Percentiles rank a stretch among this genome's conserved stretches.
Conservation (phyloP, 2,329 filamentous ascomycete species). For the Colletotrichum costaricense region DNA sequence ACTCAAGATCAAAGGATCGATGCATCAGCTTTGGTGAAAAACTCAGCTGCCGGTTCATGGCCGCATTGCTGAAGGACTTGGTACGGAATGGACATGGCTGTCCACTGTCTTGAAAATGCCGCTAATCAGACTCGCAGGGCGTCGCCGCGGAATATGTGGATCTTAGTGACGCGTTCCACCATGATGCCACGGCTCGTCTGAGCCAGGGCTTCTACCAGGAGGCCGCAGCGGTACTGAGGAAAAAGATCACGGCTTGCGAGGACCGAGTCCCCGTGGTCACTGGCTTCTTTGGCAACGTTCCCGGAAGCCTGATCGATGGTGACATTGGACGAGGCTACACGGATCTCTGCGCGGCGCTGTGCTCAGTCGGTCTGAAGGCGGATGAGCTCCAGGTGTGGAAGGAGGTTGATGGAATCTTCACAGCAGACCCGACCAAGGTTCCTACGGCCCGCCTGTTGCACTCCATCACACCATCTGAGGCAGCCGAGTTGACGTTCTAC, state of each 20-base stretch:
- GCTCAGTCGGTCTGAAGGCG: slow-evolving; percentile 88
- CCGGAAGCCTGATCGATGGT: slow-evolving; percentile 86
- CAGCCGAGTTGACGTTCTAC: slow-evolving; percentile 94
- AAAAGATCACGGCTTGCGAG: slow-evolving; percentile 73
- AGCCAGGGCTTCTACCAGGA: slow-evolving; percentile 77
- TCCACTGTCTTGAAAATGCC: background rate
- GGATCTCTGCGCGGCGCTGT: slow-evolving; percentile 91
- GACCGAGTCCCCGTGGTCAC: slow-evolving; percentile 83
- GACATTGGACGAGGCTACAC: slow-evolving; percentile 97
- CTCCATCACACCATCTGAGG: slow-evolving; percentile 92
- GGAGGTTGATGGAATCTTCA: slow-evolving; percentile 96
- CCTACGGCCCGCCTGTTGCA: slow-evolving; percentile 91
- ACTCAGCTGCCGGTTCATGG: slow-evolving; percentile 92
- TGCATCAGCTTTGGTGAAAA: slow-evolving; percentile 97
- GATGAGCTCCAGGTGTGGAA: slow-evolving; percentile 98
- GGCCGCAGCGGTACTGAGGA: slow-evolving; percentile 69
- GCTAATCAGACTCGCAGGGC: slow-evolving; percentile 59
- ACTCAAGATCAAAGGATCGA: slow-evolving; percentile 82
- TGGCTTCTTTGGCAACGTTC: slow-evolving; percentile 94
- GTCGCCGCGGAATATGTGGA: slow-evolving; percentile 92
- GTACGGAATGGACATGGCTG: slow-evolving; percentile 46
- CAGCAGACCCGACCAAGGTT: slow-evolving; percentile 85
- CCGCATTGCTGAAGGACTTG: slow-evolving; percentile 82
- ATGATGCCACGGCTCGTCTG: slow-evolving; percentile 68
- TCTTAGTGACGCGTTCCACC: slow-evolving; percentile 83